These are phyloP conservation scores for Exophiala mesophila DNA, from an alignment of 2,329 filamentous ascomycete species.

Conservation along the genomic window DNA sequence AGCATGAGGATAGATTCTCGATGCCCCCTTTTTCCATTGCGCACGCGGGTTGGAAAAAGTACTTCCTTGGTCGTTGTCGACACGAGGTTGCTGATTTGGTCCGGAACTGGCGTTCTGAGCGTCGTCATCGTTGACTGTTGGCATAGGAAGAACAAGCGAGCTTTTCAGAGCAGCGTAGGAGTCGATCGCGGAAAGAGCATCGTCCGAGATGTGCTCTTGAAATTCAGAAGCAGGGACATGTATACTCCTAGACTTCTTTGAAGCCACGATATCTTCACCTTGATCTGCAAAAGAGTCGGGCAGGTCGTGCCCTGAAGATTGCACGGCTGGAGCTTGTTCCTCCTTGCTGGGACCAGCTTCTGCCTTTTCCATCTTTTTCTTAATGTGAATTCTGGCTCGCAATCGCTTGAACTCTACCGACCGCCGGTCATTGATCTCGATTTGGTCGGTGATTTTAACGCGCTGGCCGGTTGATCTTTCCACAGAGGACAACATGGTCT, in stretches of 20 bases:
- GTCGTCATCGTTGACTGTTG: not conserved
- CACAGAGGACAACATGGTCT: constrained; percentile 3
- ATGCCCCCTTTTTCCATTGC: not conserved
- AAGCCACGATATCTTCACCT: not conserved
- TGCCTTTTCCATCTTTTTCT: constrained; percentile 1
- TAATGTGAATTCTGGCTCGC: constrained; percentile 10
- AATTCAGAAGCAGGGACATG: not conserved
- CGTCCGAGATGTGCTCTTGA: not conserved
- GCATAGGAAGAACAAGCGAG: not conserved
- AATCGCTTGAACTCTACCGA: constrained; percentile 9
- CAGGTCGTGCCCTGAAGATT: not conserved
- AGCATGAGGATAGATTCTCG: not conserved
- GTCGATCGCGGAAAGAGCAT: not conserved
- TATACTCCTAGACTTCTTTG: not conserved
- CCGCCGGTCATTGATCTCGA: constrained; percentile 9
- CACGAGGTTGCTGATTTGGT: not conserved
- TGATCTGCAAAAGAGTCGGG: not conserved
- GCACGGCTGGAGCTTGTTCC: not conserved
- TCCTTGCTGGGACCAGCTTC: not conserved
- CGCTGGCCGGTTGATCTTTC: constrained; percentile 1
- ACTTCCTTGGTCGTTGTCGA: not conserved
- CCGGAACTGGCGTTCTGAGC: not conserved
- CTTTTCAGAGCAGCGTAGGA: not conserved
- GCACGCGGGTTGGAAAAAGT: not conserved
- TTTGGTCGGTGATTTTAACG: constrained; percentile 9